These are phyloP conservation scores for Aspergillus sp. DNA, from an alignment of 2,329 filamentous ascomycete genomes.

Conservation along the genomic window DNA sequence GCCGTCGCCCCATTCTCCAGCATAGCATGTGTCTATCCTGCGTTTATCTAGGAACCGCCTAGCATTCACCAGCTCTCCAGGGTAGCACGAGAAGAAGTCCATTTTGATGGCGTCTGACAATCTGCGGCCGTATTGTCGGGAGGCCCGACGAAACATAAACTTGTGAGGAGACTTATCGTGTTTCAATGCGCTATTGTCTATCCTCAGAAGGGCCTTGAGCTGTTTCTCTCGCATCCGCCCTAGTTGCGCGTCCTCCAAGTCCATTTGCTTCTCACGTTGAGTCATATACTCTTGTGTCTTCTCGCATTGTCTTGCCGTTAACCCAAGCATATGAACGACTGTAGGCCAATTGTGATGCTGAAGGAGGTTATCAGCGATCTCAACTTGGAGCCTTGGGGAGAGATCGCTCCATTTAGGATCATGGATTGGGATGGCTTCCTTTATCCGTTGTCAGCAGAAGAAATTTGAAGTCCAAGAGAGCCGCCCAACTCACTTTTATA, in stretches of 20 bases:
- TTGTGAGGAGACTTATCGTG: conserved; percentile 18
- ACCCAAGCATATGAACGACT: conserved; percentile 17
- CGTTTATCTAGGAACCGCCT: conserved; percentile 24
- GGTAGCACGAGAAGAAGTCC: conserved; percentile 24
- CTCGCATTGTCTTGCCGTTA: conserved; percentile 17
- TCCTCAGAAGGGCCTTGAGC: conserved; percentile 21
- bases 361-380: conserved; percentile 30
- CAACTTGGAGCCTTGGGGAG: conserved; percentile 23
- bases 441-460: not conserved
- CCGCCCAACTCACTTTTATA: conserved; percentile 4
- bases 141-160: conserved; percentile 22
- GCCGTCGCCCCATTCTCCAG: conserved; percentile 28
- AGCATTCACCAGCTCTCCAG: conserved; percentile 25
- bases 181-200: conserved; percentile 26
- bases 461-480: not conserved
- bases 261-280: conserved; percentile 20
- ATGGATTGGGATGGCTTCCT: conserved; percentile 3
- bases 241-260: conserved; percentile 23
- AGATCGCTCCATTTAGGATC: conserved; percentile 29
- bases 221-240: conserved; percentile 30
- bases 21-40: conserved; percentile 21
- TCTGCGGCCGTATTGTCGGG: conserved; percentile 11
- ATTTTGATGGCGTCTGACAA: conserved; percentile 6
- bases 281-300: conserved; percentile 12
- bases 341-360: conserved; percentile 13